phyloP scores from a whole-genome alignment of 768 basidiomycete genomes.

The Russula dissimulans region DNA sequence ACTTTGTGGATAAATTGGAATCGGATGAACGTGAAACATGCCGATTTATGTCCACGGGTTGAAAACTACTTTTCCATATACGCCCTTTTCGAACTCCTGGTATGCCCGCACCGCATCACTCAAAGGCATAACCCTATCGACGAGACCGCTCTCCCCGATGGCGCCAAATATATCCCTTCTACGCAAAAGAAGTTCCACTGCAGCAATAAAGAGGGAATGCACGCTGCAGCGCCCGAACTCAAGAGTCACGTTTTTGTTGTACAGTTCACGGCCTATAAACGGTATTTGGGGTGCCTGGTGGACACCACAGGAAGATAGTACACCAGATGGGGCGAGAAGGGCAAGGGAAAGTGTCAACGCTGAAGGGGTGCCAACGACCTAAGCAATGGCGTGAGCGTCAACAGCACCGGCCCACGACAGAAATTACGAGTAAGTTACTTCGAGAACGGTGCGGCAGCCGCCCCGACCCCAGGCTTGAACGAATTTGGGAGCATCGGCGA shows the following conservation, averaged over 20 bases:
- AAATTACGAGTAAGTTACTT: conserved; percentile 34
- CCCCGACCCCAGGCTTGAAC: conserved; percentile 45
- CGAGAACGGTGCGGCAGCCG: conserved; percentile 58
- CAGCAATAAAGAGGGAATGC: conserved; percentile 64
- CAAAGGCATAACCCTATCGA: conserved; percentile 59
- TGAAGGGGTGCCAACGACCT: conserved; percentile 64
- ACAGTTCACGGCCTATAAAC: conserved; percentile 46
- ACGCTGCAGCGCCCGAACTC: conserved; percentile 81
- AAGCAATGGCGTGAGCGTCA: not conserved
- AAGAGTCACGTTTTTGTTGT: conserved; percentile 70
- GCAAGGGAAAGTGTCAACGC: conserved; percentile 60
- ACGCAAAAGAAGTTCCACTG: conserved; percentile 58
- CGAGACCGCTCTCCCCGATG: conserved; percentile 55
- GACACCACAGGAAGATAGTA: conserved; percentile 66
- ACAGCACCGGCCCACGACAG: conserved; percentile 9
- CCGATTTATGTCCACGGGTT: conserved; percentile 46
- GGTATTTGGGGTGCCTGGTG: conserved; percentile 48
- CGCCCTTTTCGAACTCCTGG: conserved; percentile 58
- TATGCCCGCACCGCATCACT: conserved; percentile 50
- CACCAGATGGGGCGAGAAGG: conserved; percentile 67
- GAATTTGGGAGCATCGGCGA: conserved; percentile 42
- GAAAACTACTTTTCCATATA: conserved; percentile 69
- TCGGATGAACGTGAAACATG: not conserved
- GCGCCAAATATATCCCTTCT: conserved; percentile 67
- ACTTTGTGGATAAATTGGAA: conserved; percentile 2